Evolutionary conservation across 192 early-diverging fungal species (phyloP).

Genomic region (Coemansia sp.): DNA sequence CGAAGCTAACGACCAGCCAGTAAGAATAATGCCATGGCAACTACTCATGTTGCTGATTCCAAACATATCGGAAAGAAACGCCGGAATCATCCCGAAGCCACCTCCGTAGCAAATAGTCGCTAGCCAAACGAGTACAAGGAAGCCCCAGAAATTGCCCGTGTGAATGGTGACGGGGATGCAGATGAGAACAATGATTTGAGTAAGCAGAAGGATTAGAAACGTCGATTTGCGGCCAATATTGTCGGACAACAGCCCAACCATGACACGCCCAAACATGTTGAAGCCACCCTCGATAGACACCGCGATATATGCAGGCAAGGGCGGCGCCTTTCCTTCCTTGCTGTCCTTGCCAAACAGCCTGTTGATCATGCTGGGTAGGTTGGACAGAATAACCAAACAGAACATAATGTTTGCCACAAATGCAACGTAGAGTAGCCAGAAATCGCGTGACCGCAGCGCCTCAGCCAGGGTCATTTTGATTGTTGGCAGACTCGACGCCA

Average conservation of each 20-base stretch:
- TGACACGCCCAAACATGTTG: constrained; percentile 58
- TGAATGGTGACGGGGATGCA: constrained; percentile 57
- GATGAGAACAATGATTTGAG: constrained; percentile 56
- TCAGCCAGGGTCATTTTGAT: constrained; percentile 52
- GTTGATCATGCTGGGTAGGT: constrained; percentile 54
- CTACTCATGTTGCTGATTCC: constrained; percentile 71
- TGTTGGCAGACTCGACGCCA: background rate
- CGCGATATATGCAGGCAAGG: constrained; percentile 39
- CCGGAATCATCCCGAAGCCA: constrained; percentile 73
- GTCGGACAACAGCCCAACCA: constrained; percentile 55
- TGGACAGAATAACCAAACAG: constrained; percentile 59
- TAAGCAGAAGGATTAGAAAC: constrained; percentile 56
- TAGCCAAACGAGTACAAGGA: constrained; percentile 55
- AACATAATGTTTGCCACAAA: constrained; percentile 61
- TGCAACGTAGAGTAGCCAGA: constrained; percentile 58
- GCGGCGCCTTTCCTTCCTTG: constrained; percentile 22
- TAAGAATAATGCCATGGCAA: constrained; percentile 71
- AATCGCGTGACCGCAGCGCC: constrained; percentile 56
- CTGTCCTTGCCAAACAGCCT: constrained; percentile 51
- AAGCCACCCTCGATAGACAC: constrained; percentile 61
- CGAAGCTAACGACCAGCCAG: constrained; percentile 68
- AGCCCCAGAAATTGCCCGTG: constrained; percentile 52
- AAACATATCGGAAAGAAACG: constrained; percentile 74
- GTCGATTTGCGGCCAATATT: constrained; percentile 58
- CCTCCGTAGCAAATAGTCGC: constrained; percentile 70